These are phyloP conservation scores for Inga leiocalycina DNA, from an alignment of 306 rosid species.

Conservation along the genomic window DNA sequence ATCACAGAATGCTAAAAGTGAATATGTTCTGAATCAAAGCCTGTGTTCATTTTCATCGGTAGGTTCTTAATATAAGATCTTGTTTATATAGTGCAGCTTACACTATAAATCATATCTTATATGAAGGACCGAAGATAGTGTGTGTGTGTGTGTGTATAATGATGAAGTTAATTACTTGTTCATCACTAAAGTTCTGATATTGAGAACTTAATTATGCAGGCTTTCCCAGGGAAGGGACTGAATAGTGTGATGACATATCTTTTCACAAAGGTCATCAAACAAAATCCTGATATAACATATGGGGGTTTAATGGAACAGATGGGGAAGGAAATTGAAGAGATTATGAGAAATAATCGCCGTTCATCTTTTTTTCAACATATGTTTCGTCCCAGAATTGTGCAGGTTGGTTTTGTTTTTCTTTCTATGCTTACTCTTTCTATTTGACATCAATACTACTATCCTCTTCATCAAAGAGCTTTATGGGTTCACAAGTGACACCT, in stretches of 20 bases:
- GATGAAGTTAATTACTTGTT: conserved; percentile 1
- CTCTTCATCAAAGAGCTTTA: not conserved
- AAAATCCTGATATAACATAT: conserved; percentile 44
- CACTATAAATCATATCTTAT: no score
- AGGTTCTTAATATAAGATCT: no score
- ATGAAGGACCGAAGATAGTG: no score
- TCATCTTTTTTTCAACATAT: conserved; percentile 35
- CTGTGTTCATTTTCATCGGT: no score
- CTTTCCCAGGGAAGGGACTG: conserved; percentile 53
- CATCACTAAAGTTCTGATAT: conserved; percentile 7
- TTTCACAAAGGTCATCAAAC: conserved; percentile 39
- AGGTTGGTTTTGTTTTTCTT: conserved; percentile 41
- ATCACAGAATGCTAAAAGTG: no score
- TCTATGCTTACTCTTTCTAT: not conserved
- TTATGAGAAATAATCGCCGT: conserved; percentile 38
- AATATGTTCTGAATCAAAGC: no score
- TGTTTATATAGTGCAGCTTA: no score
- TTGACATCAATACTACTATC: not conserved
- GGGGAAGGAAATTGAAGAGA: conserved; percentile 23
- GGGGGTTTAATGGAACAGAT: conserved; percentile 42
- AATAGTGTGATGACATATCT: conserved; percentile 76
- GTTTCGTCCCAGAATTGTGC: conserved; percentile 48
- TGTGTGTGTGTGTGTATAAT: not conserved
- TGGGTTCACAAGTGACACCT: not conserved
- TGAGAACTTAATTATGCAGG: conserved; percentile 39